Base-by-base conservation (phyloP, 345 rosid species). In the Salix suchowensis region DNA sequence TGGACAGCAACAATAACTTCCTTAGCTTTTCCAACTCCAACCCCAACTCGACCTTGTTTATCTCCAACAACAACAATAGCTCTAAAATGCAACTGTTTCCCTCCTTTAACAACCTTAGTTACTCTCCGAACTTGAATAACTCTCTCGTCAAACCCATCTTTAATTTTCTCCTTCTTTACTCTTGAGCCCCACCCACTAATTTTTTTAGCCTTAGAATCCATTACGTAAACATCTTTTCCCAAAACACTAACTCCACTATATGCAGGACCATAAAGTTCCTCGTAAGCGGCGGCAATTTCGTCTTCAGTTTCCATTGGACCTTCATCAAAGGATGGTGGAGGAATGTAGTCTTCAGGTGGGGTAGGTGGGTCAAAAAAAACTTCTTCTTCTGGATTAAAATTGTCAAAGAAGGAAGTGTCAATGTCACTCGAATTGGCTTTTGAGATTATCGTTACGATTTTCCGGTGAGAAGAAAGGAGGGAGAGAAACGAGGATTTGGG, bases 101-200 rank as follows among this genome's bases (percentile, higher is more conserved):
- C 98, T 65, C 97, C 98, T 86, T 95, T 90, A n/a, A 91, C 96
- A 74, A 91, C 97, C 79, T 91, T 95, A 32, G 94, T 89, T 46
- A 93, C 98, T 76, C 97, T 85, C 79, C 97, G 72, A 5, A 90
- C 93, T 79, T 91, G 94, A 34, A 93, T 85, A 54, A 95, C 98
- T 71, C 97, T 86, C 90, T 95, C 98, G 23, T 95, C 97, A 42
- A 93, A 87, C 70, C 92, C 98, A 66, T 95, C 98, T 72, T 83
- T 80, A 2, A 85, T 54, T 80, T 89, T 93, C 81, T 90, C 90
- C 68, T 81, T 88, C 87, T 87, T 89, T 6, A 58, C 70, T 75
- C 85, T 89, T 69, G 80, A 67, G 28, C 91, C 91, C 18, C 86
- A 86, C 71, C 86, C 83, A 28, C 83, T 76, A 1, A 78, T 67